Conservation (phyloP, 345 rosid species). For the Microcos paniculata region DNA sequence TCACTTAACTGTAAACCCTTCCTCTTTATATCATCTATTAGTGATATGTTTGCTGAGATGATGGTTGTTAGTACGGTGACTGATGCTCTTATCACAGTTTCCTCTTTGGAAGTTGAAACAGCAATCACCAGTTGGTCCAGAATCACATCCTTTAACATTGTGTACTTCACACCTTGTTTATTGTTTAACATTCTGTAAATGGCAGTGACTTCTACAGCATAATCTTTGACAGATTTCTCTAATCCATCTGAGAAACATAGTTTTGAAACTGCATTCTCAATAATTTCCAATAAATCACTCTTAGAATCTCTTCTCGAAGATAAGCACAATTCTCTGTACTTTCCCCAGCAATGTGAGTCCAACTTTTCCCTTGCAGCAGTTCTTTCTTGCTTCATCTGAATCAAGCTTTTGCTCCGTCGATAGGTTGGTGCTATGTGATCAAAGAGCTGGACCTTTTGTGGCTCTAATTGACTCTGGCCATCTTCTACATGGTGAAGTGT, state of each 20-base stretch:
- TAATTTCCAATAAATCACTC: conserved; percentile 44
- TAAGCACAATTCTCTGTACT: conserved; percentile 20
- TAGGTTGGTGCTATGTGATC: conserved; percentile 38
- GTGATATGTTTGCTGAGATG: conserved; percentile 50
- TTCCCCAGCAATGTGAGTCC: conserved; percentile 20
- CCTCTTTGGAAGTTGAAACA: conserved; percentile 73
- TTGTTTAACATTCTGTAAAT: conserved; percentile 61
- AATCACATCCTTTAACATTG: conserved; percentile 65
- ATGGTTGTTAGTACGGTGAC: conserved; percentile 67
- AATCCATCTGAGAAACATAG: conserved; percentile 50
- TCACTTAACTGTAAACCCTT: conserved; percentile 62
- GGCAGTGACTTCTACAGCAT: conserved; percentile 57
- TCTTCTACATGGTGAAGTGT: conserved; percentile 27
- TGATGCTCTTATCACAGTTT: conserved; percentile 59
- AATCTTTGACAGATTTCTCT: conserved; percentile 51
- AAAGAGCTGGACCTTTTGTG: conserved; percentile 34
- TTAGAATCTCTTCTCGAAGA: conserved; percentile 30
- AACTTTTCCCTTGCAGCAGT: conserved; percentile 31
- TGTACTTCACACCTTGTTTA: conserved; percentile 59
- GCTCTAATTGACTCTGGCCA: conserved; percentile 20
- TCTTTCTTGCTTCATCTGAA: conserved; percentile 10
- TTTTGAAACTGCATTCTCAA: conserved; percentile 57
- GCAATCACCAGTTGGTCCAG: conserved; percentile 69
- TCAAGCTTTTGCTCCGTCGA: conserved; percentile 17
- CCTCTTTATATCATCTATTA: conserved; percentile 63